These are phyloP conservation scores for Stachybotrys echinatus DNA, from an alignment of 2,329 filamentous ascomycete species.

Conservation along the genomic window DNA sequence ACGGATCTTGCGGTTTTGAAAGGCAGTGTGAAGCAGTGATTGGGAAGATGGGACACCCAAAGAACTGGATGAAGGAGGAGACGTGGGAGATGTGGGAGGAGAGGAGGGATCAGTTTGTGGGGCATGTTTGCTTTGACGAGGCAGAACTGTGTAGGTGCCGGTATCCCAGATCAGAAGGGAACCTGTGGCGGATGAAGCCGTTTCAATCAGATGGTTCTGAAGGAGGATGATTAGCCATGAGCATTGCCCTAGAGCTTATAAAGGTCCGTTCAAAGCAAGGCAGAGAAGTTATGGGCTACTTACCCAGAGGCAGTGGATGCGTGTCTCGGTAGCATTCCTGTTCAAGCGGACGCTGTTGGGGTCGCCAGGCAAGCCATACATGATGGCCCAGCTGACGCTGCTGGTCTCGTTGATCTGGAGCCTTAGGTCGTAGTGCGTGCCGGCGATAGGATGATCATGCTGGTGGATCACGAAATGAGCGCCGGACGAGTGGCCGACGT, in stretches of 20 bases:
- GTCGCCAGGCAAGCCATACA: constrained; percentile 57
- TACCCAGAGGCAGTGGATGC: constrained; percentile 56
- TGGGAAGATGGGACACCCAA: constrained; percentile 28
- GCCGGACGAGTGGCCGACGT: constrained; percentile 23
- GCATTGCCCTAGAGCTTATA: not conserved
- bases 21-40: constrained; percentile 44
- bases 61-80: constrained; percentile 10
- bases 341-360: constrained; percentile 48
- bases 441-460: constrained; percentile 66
- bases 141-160: constrained; percentile 51
- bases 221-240: too few species aligned
- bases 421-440: constrained; percentile 63
- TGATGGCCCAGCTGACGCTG: constrained; percentile 59
- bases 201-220: constrained; percentile 59
- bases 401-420: constrained; percentile 65
- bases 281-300: too few species aligned
- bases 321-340: constrained; percentile 57
- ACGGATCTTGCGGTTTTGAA: constrained; percentile 50
- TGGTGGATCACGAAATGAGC: constrained; percentile 67
- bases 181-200: constrained; percentile 46
- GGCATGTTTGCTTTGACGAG: constrained; percentile 28
- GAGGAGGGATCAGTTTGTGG: constrained; percentile 23
- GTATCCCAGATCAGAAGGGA: constrained; percentile 60
- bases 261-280: not conserved
- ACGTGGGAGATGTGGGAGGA: constrained; percentile 14